Evolutionary conservation across 768 basidiomycete genomes (phyloP).

Genomic region (Macrolepiota fuliginosa): DNA sequence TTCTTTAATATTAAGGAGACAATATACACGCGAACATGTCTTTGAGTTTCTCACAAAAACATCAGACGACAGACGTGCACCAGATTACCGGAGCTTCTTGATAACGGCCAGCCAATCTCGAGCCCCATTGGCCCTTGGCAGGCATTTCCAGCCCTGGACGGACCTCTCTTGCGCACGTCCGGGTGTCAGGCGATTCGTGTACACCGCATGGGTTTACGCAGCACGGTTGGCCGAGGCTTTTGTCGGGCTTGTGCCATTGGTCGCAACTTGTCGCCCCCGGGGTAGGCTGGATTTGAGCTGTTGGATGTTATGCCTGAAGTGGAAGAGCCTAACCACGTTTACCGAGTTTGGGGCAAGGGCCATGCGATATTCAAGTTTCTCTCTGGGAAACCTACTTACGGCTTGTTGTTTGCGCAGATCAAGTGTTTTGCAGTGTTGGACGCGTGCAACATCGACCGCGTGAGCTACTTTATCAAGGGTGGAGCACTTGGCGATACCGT

Average conservation of each 20-base stretch:
- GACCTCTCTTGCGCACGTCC: constrained; percentile 30
- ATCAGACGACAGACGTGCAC: too few relatives aligned
- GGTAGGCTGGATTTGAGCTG: constrained; percentile 24
- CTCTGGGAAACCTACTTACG: constrained; percentile 14
- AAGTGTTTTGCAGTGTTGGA: constrained; percentile 35
- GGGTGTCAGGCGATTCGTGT: constrained; percentile 36
- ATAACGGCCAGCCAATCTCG: too few relatives aligned
- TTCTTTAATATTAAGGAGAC: too few relatives aligned
- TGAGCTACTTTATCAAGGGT: constrained; percentile 33
- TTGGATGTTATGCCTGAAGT: constrained; percentile 36
- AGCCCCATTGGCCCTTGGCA: too few relatives aligned
- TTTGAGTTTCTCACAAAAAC: too few relatives aligned
- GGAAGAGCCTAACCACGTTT: constrained; percentile 29
- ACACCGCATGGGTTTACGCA: constrained; percentile 28
- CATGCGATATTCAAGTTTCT: constrained; percentile 26
- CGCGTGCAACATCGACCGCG: constrained; percentile 29
- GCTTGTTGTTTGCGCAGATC: constrained; percentile 27
- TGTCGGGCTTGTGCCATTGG: constrained; percentile 33
- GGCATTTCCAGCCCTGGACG: too few relatives aligned
- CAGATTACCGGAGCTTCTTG: too few relatives aligned
- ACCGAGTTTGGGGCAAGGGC: constrained; percentile 21
- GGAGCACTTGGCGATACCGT: constrained; percentile 30
- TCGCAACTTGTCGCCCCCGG: constrained; percentile 39
- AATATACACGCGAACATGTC: too few relatives aligned
- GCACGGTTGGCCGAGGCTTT: constrained; percentile 34